Evolutionary conservation across 108 stramenopile genomes (phyloP).

Genomic region (Heterococcus sp.): DNA sequence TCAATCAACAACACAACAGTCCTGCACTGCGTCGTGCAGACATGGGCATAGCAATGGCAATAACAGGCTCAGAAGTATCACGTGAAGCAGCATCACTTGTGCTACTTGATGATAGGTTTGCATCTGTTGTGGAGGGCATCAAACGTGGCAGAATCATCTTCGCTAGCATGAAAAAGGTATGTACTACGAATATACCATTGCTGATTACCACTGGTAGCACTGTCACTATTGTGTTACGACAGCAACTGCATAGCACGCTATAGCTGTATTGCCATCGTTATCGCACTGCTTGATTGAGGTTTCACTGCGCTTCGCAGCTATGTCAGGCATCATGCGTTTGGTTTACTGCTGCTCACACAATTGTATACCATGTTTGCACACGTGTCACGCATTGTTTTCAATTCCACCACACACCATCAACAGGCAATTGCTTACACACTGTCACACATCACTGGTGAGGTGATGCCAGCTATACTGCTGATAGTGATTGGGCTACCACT

Average conservation of each 20-base stretch:
- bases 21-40: conserved; percentile 91
- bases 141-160: conserved; percentile 71
- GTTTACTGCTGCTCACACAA: too few species aligned
- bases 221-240: too few species aligned
- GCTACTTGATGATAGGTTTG: conserved; percentile 95
- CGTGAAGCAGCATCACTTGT: conserved; percentile 90
- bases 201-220: too few species aligned
- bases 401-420: too few species aligned
- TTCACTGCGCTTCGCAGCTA: too few species aligned
- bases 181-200: too few species aligned
- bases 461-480: background rate
- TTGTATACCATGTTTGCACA: too few species aligned
- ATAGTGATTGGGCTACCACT: conserved; percentile 25
- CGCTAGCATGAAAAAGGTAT: conserved; percentile 76
- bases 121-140: conserved; percentile 76
- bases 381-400: too few species aligned
- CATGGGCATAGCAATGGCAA: conserved; percentile 99
- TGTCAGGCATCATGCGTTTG: too few species aligned
- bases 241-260: too few species aligned
- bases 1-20: conserved; percentile 72
- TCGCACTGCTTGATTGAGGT: too few species aligned
- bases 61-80: conserved; percentile 92
- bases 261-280: too few species aligned
- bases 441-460: background rate
- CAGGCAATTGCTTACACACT: background rate